Evolutionary conservation across 805 yeast species (phyloP), one percentile per base, ranked within the genome.

Genomic region (Cyberlindnera maclurae): DNA sequence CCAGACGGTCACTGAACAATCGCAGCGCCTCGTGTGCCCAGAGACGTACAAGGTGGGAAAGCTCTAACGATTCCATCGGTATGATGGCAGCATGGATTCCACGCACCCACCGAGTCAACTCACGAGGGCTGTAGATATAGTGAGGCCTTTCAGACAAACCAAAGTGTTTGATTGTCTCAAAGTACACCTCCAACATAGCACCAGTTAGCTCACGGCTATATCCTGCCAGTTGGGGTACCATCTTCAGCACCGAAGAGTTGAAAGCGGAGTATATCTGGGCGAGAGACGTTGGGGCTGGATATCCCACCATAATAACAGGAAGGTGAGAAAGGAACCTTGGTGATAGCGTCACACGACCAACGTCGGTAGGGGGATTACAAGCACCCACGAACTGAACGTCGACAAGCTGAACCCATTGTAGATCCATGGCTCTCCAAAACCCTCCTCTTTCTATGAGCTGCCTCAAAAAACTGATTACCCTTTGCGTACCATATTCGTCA

Each of bases 321-420:
- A 75, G 65, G 50, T 80, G 89, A 5, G 94, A 67, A 33, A 83
- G 58, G 48, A 89, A 80, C 31, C 96, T 62, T 9, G 64, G 52
- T 1, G 77, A 64, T 16, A 90, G 53, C 3, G 54, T 55, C 10
- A 70, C 63, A 43, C 97, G 68, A 0, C 96, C 96, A 3, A 77
- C 74, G 58, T 84, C 94, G 1, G 79, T 68, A 0, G 96, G 80
- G 1, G 96, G 93, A 52, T 90, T 90, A 57, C 97, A 90, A 0
- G 97, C 97, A 8, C 94, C 97, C n/a, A 88, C 93, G 61, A 90
- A 70, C 52, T 83, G 94, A 20, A 90, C 67, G 33, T 78, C 70
- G 13, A 68, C 63, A 8, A 87, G 43, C 0, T 63, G 46, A 2
- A 89, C 76, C 95, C 96, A 90, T 18, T 68, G 67, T 34, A 68